Evolutionary conservation across 805 yeast species (phyloP).

Genomic region (Saturnispora hagleri): DNA sequence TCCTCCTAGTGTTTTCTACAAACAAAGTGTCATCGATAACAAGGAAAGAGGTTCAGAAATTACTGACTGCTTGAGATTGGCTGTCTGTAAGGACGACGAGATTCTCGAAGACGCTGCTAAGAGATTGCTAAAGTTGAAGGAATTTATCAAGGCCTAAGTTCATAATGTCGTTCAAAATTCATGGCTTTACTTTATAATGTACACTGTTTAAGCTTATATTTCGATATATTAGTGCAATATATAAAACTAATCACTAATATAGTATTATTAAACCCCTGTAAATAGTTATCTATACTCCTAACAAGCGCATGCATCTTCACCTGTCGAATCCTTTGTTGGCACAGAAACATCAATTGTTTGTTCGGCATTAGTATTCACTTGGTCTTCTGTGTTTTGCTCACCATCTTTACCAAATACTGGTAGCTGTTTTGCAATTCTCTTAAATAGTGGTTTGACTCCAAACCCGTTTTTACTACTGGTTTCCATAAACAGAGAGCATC

Average conservation of each 20-base stretch:
- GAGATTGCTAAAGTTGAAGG: constrained; percentile 50
- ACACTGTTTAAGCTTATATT: not conserved
- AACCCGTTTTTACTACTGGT: constrained; percentile 93
- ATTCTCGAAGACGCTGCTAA: constrained; percentile 74
- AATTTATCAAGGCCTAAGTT: not conserved
- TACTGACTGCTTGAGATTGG: constrained; percentile 71
- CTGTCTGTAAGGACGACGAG: constrained; percentile 89
- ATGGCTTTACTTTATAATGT: not conserved
- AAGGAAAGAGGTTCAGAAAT: constrained; percentile 7
- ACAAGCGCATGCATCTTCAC: constrained; percentile 32
- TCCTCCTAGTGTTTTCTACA: constrained; percentile 93
- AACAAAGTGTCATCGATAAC: constrained; percentile 57
- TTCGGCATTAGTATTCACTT: constrained; percentile 18
- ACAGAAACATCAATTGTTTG: constrained; percentile 38
- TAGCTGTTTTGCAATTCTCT: constrained; percentile 80
- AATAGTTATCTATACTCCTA: constrained; percentile 9
- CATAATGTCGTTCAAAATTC: not conserved
- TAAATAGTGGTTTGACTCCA: constrained; percentile 83
- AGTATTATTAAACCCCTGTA: not conserved
- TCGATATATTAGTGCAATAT: not conserved
- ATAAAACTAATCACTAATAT: not conserved
- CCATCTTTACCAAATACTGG: constrained; percentile 56
- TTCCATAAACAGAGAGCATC: constrained; percentile 77
- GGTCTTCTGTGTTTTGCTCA: not conserved
- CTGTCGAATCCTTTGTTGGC: constrained; percentile 27